Evolutionary conservation across 139 green algal genomes (phyloP), one percentile per base, ranked within the genome.

Genomic region (Nannochloris sp.): DNA sequence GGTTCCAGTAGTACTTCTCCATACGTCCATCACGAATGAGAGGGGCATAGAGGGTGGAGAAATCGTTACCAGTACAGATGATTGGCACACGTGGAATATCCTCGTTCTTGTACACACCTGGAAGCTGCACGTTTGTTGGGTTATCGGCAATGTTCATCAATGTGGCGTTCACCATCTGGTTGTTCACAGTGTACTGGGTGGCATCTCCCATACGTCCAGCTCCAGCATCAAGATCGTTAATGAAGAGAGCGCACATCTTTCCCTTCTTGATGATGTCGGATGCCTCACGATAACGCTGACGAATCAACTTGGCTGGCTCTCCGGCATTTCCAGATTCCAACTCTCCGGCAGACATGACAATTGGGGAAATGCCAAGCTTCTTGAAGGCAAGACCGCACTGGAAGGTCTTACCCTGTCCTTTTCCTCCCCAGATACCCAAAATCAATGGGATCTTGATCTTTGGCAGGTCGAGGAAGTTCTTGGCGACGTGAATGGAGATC

Each of bases 141-240:
- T 89, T 95, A 66, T 99, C 94, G 37, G 92, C 92, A 70, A 99
- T 98, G 91, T 98, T 98, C 94, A 99, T 99, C 6, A 99, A 89
- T 4, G 94, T 99, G 79, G 92, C 93, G 80, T 98, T 98, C 36
- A 97, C 92, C 79, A 85, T 79, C 80, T 96, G 93, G 88, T 98
- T 99, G 93, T 99, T 99, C 17, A 99, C 94, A 29, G 93, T 99
- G 92, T 98, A 98, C 87, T 99, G 93, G 17, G 93, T 98, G 56
- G 82, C 73, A 53, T 84, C 82, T 36, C 93, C 93, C 90, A 99
- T 97, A 72, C 93, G 89, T 45, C 93, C 93, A 26, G 77, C 77
- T 56, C 92, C 92, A 28, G 93, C 93, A 62, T 99, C 93, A 53
- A 99, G 81, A 68, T 99, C 93, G 83, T 99, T 99, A 82, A 99